Evolutionary conservation across 345 rosid genomes (phyloP), one percentile per base, ranked within the genome.

Genomic region (Gossypium arboreum): DNA sequence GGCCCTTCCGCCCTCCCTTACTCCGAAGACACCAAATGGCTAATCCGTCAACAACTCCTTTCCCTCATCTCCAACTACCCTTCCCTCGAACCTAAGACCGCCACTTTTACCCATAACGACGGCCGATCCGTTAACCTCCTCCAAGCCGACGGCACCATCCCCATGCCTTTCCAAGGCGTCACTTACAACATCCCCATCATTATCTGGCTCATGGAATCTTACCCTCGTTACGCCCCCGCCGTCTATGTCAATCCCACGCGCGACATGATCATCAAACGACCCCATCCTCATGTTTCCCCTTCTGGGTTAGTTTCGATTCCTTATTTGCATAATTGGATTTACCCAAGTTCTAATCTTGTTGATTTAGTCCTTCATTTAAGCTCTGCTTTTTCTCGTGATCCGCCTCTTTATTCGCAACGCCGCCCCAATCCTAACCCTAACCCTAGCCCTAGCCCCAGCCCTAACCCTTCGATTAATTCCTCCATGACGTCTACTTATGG

Each of bases 101-200:
- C 99, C 54, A 84, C 90, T 51, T 95, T 90, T 80, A 95, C 97
- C 5, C 98, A 95, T 90, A 95, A 91, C 96, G 98, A 95, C 12
- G 99, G 98, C 62, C 90, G 99, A 47, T 82, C 98, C 72, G 92
- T 89, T 57, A 91, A 83, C 76, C 97, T 95, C 65, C 94, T 95
- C 76, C 96, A 95, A 71, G 94, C 97, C n/a, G 97, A 95, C 18
- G 98, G 96, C 57, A 95, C 98, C 56, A 52, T 91, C 60, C 99
- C 97, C 59, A 93, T 91, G 92, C 78, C 83, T 39, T 95, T 83
- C 82, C 94, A 88, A 39, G 94, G 92, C 56, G 87, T 90, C 64
- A 91, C 86, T 71, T 95, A 95, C 87, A 95, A 93, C 83, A 91
- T 95, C 81, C 99, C 99, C 4, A 78, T 95, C 84, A 79, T 93